Conservation (phyloP, 306 rosid species). For the Prunus dulcis region DNA sequence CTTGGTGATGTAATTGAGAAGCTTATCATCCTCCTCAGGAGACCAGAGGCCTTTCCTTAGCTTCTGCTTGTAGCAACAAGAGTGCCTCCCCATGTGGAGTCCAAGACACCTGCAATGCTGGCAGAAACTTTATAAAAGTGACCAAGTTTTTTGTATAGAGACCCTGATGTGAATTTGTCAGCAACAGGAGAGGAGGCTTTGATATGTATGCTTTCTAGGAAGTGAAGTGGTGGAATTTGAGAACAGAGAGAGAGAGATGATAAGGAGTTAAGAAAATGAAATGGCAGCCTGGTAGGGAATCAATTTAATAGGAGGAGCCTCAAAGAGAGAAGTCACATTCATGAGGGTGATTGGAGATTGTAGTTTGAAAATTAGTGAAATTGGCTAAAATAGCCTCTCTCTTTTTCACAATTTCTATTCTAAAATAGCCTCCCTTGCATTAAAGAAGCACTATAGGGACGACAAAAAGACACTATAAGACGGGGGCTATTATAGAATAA, state of each 20-base stretch:
- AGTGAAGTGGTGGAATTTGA: conserved; percentile 30
- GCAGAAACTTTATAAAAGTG: conserved; percentile 22
- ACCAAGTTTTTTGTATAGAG: not conserved
- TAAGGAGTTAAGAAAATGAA: conserved; percentile 53
- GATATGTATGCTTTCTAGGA: conserved; percentile 23
- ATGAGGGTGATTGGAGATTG: conserved; percentile 31
- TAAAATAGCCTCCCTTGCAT: too few species aligned
- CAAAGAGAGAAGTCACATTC: conserved; percentile 38
- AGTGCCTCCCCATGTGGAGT: conserved; percentile 88
- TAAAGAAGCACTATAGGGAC: too few species aligned
- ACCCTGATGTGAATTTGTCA: conserved; percentile 29
- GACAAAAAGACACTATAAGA: too few species aligned
- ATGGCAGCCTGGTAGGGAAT: conserved; percentile 64
- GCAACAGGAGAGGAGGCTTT: conserved; percentile 12
- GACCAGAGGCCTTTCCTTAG: conserved; percentile 98
- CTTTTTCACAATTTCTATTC: too few species aligned
- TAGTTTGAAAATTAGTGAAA: not conserved
- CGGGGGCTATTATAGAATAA: too few species aligned
- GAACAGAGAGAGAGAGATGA: conserved; percentile 20
- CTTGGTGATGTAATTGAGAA: conserved; percentile 73
- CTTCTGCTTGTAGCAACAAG: conserved; percentile 96
- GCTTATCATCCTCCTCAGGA: conserved; percentile 98
- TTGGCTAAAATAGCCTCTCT: too few species aligned
- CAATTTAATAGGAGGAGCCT: conserved; percentile 66
- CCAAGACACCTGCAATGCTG: conserved; percentile 31